Evolutionary conservation across 495 filamentous ascomycete species (phyloP), one percentile per base, ranked within the genome.

Genomic region (Neurospora sp.): DNA sequence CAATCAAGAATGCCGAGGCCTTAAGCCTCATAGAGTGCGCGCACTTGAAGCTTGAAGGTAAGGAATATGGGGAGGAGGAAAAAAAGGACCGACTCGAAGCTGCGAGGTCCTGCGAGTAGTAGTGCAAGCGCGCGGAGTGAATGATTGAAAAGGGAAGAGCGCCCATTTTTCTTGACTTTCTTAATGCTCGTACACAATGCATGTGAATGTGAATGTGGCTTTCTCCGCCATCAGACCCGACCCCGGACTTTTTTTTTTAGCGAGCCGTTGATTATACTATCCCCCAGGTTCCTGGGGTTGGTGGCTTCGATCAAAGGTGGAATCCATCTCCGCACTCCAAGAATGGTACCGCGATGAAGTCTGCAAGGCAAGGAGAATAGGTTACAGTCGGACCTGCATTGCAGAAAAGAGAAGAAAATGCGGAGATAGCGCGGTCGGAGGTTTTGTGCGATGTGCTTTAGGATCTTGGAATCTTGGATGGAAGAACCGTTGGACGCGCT

Each of bases 61-160:
- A 9, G 14, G 3, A 66, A 14, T 35, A 3, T 66, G 12, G 27
- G 54, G 27, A 48, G 44, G 18, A 48, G n/a, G 54, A 62, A 35
- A 14, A 66, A 78, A 79, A 77, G 77, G 75, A 77, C 78, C 77
- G 78, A 79, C 71, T 79, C 69, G 72, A 14, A 31, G 71, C 35
- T 77, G 54, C 76, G 74, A 71, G 72, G 18, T 39, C 72, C 35
- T 76, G 69, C 72, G 74, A 71, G 72, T 71, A 42, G 44, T 18
- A 73, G 74, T 76, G 76, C 72, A 76, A 77, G 72, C 71, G 76
- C 62, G 69, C 73, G 73, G 76, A 75, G 75, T 39, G 9, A 5
- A 23, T 73, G 42, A 40, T 69, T 38, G 69, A 72, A 23, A 71
- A 7, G 71, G 41, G 72, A 12, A 59, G 31, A 54, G 39, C 7